A percentile compares a stretch with the other conserved stretches of the same genome.
Evolutionary conservation across 495 filamentous ascomycete genomes (phyloP).

Genomic region (Lepidopterella palustris): DNA sequence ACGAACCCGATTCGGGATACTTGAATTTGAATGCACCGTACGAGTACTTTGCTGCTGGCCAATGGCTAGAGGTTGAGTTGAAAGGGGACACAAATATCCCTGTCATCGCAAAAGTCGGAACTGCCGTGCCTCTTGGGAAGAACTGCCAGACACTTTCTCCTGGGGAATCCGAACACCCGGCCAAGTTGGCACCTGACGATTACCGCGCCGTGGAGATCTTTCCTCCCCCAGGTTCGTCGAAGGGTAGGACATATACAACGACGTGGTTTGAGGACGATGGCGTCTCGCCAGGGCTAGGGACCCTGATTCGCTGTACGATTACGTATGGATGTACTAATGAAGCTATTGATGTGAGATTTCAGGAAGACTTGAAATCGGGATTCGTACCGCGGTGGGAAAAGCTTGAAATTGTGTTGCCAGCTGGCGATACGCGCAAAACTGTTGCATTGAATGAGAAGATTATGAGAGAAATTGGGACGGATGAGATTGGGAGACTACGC

Average conservation of each 20-base stretch:
- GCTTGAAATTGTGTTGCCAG: no score
- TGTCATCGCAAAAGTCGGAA: constrained; percentile 54
- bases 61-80: constrained; percentile 54
- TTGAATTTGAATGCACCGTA: constrained; percentile 57
- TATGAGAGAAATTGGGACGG: no score
- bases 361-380: no score
- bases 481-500: no score
- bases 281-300: no score
- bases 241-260: constrained; percentile 36
- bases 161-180: constrained; percentile 47
- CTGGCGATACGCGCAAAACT: no score
- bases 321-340: no score
- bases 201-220: constrained; percentile 59
- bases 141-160: constrained; percentile 49
- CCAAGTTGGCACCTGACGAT: constrained; percentile 51
- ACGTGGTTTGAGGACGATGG: constrained; percentile 64
- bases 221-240: constrained; percentile 43
- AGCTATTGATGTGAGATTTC: no score
- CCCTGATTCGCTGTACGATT: no score
- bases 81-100: constrained; percentile 57
- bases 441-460: no score
- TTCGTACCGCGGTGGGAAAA: no score
- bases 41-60: constrained; percentile 50
- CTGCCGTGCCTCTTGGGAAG: constrained; percentile 54
- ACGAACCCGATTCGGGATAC: constrained; percentile 47